Evolutionary conservation across 2,329 filamentous ascomycete species (phyloP), one percentile per base, ranked within the genome.

Genomic region (Myriosclerotinia curreyana): DNA sequence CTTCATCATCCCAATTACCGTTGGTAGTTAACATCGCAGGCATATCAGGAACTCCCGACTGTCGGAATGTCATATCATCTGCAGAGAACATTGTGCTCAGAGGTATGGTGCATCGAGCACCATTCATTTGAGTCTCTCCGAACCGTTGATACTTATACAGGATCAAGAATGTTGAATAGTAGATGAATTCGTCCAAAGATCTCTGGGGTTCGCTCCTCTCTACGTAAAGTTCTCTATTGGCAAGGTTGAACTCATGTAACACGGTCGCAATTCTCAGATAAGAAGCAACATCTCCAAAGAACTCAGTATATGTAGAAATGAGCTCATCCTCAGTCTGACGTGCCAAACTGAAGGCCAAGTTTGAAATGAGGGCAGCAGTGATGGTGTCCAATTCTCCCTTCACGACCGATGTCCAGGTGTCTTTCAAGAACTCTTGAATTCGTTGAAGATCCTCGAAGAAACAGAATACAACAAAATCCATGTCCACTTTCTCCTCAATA

Each of bases 301-400:
- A 31, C n/a, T 40, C 5, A 17, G 53, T 3, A 11, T 44, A 11
- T 11, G 15, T 25, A 6, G 38, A 34, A 14, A 44, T 28, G 20
- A 44, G 38, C 53, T 56, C 53, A 42, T 56, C 22, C n/a, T 56
- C 53, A 56, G 22, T 28, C 17, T 56, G 53, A 31, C 20, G 34
- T 20, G 38, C 36, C n/a, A 56, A 38, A 40, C 17, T 28, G 22
- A 40, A 31, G n/a, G 53, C 36, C 36, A 56, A 11, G 3, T 46
- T 56, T 20, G 22, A 20, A 6, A 56, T 15, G 7, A 56, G 22
- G 17, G 36, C 22, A 25, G 53, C 53, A 6, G 22, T 44, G n/a
- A 31, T 25, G 20, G 22, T 9, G 15, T 56, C 53, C 12, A 56
- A 15, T 31, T 56, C 38, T 40, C 20, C 22, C 22, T 31, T 25